Base-by-base conservation (phyloP, 495 filamentous ascomycete species). In the Penicillium malachiteum region DNA sequence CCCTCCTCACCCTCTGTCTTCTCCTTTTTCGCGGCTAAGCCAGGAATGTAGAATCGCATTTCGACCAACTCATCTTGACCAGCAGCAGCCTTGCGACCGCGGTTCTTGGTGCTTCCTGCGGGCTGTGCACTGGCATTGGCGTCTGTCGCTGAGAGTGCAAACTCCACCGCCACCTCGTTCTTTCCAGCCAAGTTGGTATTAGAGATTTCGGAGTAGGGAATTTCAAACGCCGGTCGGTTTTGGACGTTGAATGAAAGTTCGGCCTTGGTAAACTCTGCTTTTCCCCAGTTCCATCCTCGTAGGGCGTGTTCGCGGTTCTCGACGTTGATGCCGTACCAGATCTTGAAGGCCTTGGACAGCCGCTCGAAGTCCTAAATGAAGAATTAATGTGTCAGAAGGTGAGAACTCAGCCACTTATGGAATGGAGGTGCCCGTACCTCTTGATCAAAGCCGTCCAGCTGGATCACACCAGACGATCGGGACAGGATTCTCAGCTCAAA, bases 241-340 rank as follows among this genome's bases (percentile, higher is more conserved):
- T 94, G 90, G 17, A 99, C 95, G 70, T 91, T 97, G 78, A 99
- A 99, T 16, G 89, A 78, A 32, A 99, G 83, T 73, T 99, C 95
- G 42, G 89, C 86, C 70, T 97, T 96, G 56, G 88, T 87, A 66
- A 99, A 97, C 67, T 99, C 95, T 53, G 88, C 90, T 72, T 97
- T 99, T 56, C 95, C 95, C 95, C 95, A 99, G 69, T 97, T 99
- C 95, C 95, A 99, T 37, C 95, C 95, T 57, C 94, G 88, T 42
- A 99, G 79, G 5, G 93, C 90, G 69, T 97, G 94, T 70, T 97
- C 95, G 69, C 89, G 88, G 64, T 84, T 87, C 60, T 97, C 92
- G 48, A 99, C 78, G 67, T 87, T 95, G 65, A 92, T 83, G 67
- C 90, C 92, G 73, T 97, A 99, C 88, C 92, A 97, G 60, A 88